Percentiles rank a stretch among this genome's conserved stretches.
phyloP scores from a whole-genome alignment of 106 monocot genomes.

The Hemerocallis citrina region DNA sequence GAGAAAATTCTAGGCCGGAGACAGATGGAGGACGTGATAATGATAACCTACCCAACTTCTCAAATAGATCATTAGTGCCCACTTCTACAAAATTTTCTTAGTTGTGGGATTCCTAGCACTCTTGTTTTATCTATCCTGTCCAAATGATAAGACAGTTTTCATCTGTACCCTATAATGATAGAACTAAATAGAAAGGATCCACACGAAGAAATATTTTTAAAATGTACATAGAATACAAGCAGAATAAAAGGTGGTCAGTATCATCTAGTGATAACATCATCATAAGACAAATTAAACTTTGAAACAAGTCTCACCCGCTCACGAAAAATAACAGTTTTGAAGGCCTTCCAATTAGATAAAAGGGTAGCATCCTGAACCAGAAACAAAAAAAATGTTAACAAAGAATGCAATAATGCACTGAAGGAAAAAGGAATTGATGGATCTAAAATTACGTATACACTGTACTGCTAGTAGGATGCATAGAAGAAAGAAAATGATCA shows the following conservation, averaged over 20 bases:
- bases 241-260: neutral
- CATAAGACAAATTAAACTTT: neutral
- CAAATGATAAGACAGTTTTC: neutral
- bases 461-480: neutral
- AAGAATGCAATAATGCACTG: neutral
- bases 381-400: constrained; percentile 2
- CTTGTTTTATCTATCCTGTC: neutral
- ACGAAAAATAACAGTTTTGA: constrained; percentile 57
- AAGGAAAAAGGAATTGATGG: neutral
- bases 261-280: neutral
- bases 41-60: neutral
- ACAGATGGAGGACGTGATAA: neutral
- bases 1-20: neutral
- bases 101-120: neutral
- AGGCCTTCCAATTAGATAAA: constrained; percentile 57
- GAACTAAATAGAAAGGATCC: neutral
- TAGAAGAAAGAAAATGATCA: constrained; percentile 1
- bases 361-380: constrained; percentile 53
- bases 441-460: neutral
- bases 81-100: neutral
- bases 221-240: neutral
- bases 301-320: constrained; percentile 26
- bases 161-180: neutral
- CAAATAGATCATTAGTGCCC: neutral
- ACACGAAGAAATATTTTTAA: neutral